A percentile compares a stretch with the other conserved stretches of the same genome.
Conservation (phyloP, 2,329 filamentous ascomycete species). For the Aspergillus sojae region DNA sequence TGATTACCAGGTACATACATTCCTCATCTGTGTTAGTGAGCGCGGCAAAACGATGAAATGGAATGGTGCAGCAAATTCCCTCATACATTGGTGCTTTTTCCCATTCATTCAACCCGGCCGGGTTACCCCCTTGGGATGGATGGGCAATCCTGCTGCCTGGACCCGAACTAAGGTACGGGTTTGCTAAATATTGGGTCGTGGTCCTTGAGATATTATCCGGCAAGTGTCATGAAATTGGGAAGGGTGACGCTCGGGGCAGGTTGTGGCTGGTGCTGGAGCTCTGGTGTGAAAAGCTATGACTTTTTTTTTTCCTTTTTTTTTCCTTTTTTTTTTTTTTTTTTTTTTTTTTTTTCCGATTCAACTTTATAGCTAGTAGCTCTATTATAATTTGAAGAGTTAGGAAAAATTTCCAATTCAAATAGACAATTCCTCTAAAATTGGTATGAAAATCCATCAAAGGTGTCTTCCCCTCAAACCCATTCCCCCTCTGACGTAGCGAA, state of each 20-base stretch:
- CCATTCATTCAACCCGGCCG: neutral
- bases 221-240: neutral
- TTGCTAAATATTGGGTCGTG: neutral
- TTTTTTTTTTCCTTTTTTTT: neutral
- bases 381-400: neutral
- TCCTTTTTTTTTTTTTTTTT: neutral
- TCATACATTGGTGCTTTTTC: slow-evolving; percentile 19
- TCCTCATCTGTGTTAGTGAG: slow-evolving; percentile 23
- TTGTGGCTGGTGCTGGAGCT: neutral
- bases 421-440: neutral
- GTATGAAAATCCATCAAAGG: neutral
- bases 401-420: neutral
- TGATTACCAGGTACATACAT: slow-evolving; percentile 11
- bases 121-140: slow-evolving; percentile 1
- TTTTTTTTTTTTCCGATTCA: neutral
- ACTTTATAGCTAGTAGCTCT: neutral
- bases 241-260: neutral
- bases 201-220: neutral
- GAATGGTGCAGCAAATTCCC: slow-evolving; percentile 25
- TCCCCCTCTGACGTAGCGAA: neutral
- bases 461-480: no score
- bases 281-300: neutral
- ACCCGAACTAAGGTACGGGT: neutral
- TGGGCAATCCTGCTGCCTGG: slow-evolving; percentile 5
- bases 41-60: neutral